phyloP scores from a whole-genome alignment of 805 yeast species.

The Ogataea ramenticola region DNA sequence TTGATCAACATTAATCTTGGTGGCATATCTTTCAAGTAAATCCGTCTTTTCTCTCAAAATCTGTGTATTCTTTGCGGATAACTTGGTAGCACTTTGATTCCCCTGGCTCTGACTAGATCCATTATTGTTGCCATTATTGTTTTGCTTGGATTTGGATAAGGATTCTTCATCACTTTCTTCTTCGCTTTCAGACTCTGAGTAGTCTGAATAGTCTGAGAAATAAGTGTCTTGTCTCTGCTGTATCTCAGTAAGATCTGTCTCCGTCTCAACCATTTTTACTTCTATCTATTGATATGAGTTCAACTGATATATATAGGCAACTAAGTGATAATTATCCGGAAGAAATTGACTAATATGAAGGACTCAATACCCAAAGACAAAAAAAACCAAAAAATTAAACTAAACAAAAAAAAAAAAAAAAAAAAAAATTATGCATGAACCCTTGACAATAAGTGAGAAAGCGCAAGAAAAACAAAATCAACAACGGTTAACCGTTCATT shows the following conservation, averaged over 20 bases:
- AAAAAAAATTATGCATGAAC: not conserved
- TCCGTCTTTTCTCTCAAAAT: slow-evolving; percentile 32
- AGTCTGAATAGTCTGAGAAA: not conserved
- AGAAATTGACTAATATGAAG: no score
- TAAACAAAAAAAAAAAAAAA: not conserved
- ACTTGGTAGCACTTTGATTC: not conserved
- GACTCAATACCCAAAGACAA: no score
- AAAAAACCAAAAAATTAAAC: no score
- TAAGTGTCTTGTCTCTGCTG: not conserved
- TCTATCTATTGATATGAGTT: no score
- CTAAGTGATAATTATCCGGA: no score
- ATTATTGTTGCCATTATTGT: no score
- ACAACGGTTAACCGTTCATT: no score
- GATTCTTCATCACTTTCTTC: slow-evolving; percentile 8
- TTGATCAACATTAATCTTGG: slow-evolving; percentile 58
- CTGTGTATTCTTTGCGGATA: not conserved
- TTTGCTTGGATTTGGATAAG: not conserved
- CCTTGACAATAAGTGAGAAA: no score
- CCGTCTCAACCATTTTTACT: not conserved
- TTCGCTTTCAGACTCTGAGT: slow-evolving; percentile 3
- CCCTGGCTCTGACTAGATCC: no score
- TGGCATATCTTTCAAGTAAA: slow-evolving; percentile 55
- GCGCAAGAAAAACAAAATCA: no score
- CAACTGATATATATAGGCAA: no score
- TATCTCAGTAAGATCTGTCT: not conserved